Evolutionary conservation across 139 green algal species (phyloP).

Genomic region (Yamagishiella unicocca): DNA sequence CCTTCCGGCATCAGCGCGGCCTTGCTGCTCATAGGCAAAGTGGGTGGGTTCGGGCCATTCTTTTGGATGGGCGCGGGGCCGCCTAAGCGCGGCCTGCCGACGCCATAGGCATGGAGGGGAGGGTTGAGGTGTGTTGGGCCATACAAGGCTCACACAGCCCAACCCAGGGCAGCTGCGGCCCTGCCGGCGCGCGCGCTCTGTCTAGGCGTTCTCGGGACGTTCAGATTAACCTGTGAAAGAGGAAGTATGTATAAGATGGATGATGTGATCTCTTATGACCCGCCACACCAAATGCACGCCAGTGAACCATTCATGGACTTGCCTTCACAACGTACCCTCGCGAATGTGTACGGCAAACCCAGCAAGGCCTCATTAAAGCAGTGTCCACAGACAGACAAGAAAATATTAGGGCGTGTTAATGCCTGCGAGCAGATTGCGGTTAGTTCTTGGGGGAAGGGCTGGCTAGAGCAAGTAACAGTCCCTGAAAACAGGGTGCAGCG

Average conservation of each 20-base stretch:
- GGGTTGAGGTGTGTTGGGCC: slow-evolving; percentile 29
- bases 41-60: slow-evolving; percentile 1
- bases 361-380: no score
- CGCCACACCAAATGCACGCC: no score
- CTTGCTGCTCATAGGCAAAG: slow-evolving; percentile 11
- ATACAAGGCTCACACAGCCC: slow-evolving; percentile 35
- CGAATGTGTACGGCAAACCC: no score
- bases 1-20: slow-evolving; percentile 7
- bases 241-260: background rate
- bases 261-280: no score
- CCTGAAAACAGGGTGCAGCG: no score
- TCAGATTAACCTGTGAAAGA: background rate
- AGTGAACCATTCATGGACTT: no score
- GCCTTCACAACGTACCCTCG: no score
- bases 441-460: no score
- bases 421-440: no score
- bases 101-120: slow-evolving; percentile 10
- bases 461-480: no score
- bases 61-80: slow-evolving; percentile 23
- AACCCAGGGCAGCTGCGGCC: slow-evolving; percentile 28
- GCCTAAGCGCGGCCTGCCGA: slow-evolving; percentile 23
- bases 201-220: background rate
- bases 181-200: slow-evolving; percentile 12
- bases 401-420: no score
- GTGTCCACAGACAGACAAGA: no score